A percentile compares a stretch with the other conserved stretches of the same genome.
phyloP scores from a whole-genome alignment of 345 rosid species.

The Syzygium aromaticum region DNA sequence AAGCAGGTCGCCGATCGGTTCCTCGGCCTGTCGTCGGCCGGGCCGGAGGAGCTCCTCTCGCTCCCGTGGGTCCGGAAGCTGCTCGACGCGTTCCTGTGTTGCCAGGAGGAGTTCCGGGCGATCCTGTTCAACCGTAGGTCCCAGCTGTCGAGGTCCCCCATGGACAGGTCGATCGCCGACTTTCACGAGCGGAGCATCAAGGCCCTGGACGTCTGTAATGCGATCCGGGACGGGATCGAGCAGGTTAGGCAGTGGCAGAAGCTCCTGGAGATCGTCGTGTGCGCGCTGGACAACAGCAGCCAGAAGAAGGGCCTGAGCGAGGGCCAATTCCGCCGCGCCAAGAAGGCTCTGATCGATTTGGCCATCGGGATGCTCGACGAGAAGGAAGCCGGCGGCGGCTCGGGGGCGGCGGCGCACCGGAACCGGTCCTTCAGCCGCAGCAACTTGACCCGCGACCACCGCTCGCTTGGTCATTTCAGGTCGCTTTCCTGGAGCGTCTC shows the following conservation, averaged over 20 bases:
- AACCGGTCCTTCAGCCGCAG: slow-evolving; percentile 80
- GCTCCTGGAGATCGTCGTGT: slow-evolving; percentile 30
- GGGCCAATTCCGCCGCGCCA: slow-evolving; percentile 87
- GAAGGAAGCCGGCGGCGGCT: slow-evolving; percentile 36
- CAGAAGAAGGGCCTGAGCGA: slow-evolving; percentile 38
- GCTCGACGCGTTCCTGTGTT: slow-evolving; percentile 43
- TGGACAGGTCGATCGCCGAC: slow-evolving; percentile 28
- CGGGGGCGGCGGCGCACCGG: slow-evolving; percentile 46
- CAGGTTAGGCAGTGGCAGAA: slow-evolving; percentile 39
- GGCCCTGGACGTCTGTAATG: slow-evolving; percentile 42
- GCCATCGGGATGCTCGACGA: slow-evolving; percentile 83
- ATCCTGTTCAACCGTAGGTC: slow-evolving; percentile 32
- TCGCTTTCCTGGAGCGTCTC: slow-evolving; percentile 97
- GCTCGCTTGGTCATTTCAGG: slow-evolving; percentile 53
- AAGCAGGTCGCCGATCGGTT: slow-evolving; percentile 52
- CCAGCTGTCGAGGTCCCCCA: slow-evolving; percentile 23
- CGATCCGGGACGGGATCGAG: slow-evolving; percentile 37
- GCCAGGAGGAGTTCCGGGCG: slow-evolving; percentile 59
- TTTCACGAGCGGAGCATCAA: slow-evolving; percentile 30
- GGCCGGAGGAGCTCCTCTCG: slow-evolving; percentile 40
- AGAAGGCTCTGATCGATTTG: slow-evolving; percentile 74
- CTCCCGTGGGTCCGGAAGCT: slow-evolving; percentile 52
- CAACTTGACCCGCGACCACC: slow-evolving; percentile 18
- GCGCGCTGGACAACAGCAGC: slow-evolving; percentile 30
- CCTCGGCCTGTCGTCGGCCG: slow-evolving; percentile 27